These are phyloP conservation scores for Aspergillus kassunensis DNA, from an alignment of 495 filamentous ascomycete genomes.

Conservation along the genomic window DNA sequence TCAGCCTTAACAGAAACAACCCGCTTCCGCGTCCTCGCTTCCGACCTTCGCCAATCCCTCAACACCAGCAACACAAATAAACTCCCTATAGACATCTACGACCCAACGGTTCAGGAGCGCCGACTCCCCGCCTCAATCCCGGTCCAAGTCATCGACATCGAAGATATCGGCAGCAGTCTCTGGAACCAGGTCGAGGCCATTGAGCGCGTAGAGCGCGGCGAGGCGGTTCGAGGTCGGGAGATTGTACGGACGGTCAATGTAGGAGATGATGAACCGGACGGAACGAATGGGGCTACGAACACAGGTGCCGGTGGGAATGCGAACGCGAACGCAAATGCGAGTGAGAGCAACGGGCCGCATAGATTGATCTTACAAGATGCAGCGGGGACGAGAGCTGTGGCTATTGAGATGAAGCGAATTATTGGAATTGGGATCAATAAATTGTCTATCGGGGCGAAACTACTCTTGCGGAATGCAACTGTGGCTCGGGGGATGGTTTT, in stretches of 20 bases:
- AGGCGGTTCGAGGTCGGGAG: slow-evolving; percentile 75
- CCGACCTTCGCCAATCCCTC: slow-evolving; percentile 65
- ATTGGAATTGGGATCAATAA: slow-evolving; percentile 59
- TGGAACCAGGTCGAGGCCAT: slow-evolving; percentile 86
- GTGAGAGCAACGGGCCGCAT: slow-evolving; percentile 57
- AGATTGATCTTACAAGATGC: slow-evolving; percentile 81
- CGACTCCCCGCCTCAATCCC: slow-evolving; percentile 56
- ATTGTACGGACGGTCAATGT: slow-evolving; percentile 67
- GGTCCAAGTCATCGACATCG: slow-evolving; percentile 80
- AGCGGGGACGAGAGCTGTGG: slow-evolving; percentile 63
- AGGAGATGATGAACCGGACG: slow-evolving; percentile 41
- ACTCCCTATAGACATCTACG: slow-evolving; percentile 56
- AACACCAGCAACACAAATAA: slow-evolving; percentile 40
- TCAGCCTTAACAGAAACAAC: slow-evolving; percentile 73
- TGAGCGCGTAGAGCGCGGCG: slow-evolving; percentile 78
- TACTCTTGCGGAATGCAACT: slow-evolving; percentile 61
- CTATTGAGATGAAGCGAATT: slow-evolving; percentile 65
- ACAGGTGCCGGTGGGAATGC: not conserved
- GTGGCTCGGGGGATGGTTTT: slow-evolving; percentile 77
- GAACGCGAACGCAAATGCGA: slow-evolving; percentile 2
- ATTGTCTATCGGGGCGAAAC: slow-evolving; percentile 75
- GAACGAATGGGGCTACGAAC: not conserved
- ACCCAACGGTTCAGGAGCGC: slow-evolving; percentile 50
- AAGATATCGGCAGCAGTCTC: slow-evolving; percentile 70
- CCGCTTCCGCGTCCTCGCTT: slow-evolving; percentile 71